Conservation (phyloP, 2,329 filamentous ascomycete genomes). For the Alternaria gaisen region DNA sequence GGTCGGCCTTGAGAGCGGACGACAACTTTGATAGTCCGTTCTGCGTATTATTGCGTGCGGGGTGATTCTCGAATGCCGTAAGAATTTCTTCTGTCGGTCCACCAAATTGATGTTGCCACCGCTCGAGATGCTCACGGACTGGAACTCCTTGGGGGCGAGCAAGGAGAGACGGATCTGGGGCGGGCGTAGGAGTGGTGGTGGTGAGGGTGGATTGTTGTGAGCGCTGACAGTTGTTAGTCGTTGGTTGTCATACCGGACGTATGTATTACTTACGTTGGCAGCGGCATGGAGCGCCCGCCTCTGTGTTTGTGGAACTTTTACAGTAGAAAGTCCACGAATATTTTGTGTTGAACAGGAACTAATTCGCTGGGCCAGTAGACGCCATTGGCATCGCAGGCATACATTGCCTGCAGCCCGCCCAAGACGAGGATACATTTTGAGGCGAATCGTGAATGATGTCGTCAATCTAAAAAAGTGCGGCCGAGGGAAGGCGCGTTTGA, state of each 20-base stretch:
- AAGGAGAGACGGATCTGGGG: constrained; percentile 24
- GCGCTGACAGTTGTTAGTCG: constrained; percentile 28
- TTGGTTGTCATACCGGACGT: neutral
- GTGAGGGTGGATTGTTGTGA: constrained; percentile 18
- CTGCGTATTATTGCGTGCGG: constrained; percentile 31
- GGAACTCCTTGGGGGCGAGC: constrained; percentile 23
- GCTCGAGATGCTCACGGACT: constrained; percentile 41
- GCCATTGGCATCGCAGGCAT: constrained; percentile 41
- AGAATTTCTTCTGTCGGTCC: constrained; percentile 41
- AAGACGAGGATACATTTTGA: constrained; percentile 29
- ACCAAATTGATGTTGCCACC: constrained; percentile 57
- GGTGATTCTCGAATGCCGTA: constrained; percentile 42
- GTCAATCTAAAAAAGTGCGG: constrained; percentile 15
- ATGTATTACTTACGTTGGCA: constrained; percentile 23
- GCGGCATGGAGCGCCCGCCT: constrained; percentile 36
- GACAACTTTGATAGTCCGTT: constrained; percentile 38
- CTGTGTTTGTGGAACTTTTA: constrained; percentile 18
- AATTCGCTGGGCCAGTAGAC: constrained; percentile 18
- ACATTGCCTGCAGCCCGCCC: constrained; percentile 24
- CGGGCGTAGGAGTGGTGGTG: constrained; percentile 8
- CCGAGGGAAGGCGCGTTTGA: constrained; percentile 25
- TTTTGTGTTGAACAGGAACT: constrained; percentile 6
- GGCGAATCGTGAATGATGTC: constrained; percentile 11
- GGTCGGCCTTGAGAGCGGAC: constrained; percentile 34
- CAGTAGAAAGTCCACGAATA: constrained; percentile 15